Evolutionary conservation across 2,329 filamentous ascomycete genomes (phyloP), one percentile per base, ranked within the genome.

Genomic region (Monosporascus ibericus): DNA sequence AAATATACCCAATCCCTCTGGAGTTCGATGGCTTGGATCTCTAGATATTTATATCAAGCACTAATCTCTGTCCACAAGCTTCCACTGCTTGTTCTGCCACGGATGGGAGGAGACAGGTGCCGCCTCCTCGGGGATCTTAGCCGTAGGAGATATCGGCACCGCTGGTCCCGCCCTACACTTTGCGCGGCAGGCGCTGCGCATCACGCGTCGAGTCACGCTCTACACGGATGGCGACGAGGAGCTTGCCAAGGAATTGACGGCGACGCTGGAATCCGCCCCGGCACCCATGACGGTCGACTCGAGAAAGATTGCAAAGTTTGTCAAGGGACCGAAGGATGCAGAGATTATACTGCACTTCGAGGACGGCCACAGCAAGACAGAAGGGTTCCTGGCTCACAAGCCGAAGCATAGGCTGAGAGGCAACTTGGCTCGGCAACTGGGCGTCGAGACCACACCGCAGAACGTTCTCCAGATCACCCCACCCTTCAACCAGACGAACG

Each of bases 311-410:
- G 39, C 40, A n/a, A 39, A 49, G 47, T 36, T 52, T 3, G 49
- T 49, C 40, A 54, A 51, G 34, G 49, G 30, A 9, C 39, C 47
- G 6, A 42, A 49, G 40, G 46, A 40, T 24, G 34, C 52, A 22
- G 37, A 40, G 27, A 34, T 54, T 7, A 34, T 27, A 2, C 1
- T 54, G 8, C 30, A 49, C 17, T 44, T 54, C 2, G 52, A 54
- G 36, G 52, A 52, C 25, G 52, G 49, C 24, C 40, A 49, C 5
- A 36, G 25, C 9, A 40, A 9, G 18, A 52, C 40, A 30, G 53
- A 55, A 20, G 53, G 18, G 2, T 59, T 59, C 47, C 9, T 59
- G 22, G 53, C 50, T 6, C 55, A 58, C 49, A 55, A 52, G 38
- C 57, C 57, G 1, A 53, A 49, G 47, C 44, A 49, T n/a, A 48